A percentile compares a stretch with the other conserved stretches of the same genome.
phyloP scores from a whole-genome alignment of 805 yeast species.

The Saturnispora ahearnii region DNA sequence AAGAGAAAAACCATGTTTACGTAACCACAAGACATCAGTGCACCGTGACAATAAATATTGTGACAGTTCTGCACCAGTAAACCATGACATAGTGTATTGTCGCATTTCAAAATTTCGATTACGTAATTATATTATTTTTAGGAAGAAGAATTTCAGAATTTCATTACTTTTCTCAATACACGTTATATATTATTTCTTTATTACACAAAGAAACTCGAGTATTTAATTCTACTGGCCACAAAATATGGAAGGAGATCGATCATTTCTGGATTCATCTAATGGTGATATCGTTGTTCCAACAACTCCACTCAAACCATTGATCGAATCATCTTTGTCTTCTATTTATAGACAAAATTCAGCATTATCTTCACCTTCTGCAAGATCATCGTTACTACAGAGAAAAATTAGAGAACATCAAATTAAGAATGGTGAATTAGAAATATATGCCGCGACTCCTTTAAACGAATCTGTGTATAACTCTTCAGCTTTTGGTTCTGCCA shows the following conservation, averaged over 20 bases:
- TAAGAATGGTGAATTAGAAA: conserved; percentile 5
- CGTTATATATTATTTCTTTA: too few species aligned
- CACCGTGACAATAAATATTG: neutral
- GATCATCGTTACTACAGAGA: conserved; percentile 3
- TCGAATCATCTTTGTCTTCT: conserved; percentile 25
- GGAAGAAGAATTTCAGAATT: too few species aligned
- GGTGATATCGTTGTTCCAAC: conserved; percentile 11
- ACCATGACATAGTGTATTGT: too few species aligned
- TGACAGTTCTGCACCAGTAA: too few species aligned
- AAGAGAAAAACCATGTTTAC: too few species aligned
- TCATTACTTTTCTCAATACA: too few species aligned
- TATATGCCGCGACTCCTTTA: neutral
- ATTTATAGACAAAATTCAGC: conserved; percentile 5
- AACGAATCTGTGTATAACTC: neutral
- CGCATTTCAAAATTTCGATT: too few species aligned
- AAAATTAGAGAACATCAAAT: conserved; percentile 9
- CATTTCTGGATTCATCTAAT: conserved; percentile 6
- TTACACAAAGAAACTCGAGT: too few species aligned
- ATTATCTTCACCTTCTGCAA: conserved; percentile 1
- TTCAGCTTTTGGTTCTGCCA: conserved; percentile 6
- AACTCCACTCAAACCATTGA: conserved; percentile 27
- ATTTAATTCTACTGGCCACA: neutral
- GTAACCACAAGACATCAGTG: neutral
- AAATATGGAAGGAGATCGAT: conserved; percentile 2
- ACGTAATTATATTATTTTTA: too few species aligned